phyloP scores from a whole-genome alignment of 495 filamentous ascomycete species.

The Neurospora sp. region DNA sequence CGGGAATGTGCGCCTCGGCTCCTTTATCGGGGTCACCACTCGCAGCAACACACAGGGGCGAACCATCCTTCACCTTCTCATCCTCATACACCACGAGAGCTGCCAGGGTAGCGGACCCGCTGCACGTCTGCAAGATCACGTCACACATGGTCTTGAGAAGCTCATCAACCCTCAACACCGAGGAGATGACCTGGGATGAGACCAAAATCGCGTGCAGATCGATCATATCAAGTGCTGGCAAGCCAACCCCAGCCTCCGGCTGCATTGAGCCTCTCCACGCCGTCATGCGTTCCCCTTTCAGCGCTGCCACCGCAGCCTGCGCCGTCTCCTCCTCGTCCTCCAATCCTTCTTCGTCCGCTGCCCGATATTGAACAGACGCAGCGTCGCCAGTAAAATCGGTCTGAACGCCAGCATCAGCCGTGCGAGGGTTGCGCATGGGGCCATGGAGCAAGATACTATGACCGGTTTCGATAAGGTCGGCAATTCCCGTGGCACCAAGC shows the following conservation, averaged over 20 bases:
- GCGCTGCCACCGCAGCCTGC: slow-evolving; percentile 36
- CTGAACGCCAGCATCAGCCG: slow-evolving; percentile 62
- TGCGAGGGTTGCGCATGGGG: slow-evolving; percentile 47
- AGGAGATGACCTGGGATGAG: slow-evolving; percentile 84
- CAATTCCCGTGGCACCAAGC: slow-evolving; percentile 66
- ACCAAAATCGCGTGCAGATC: slow-evolving; percentile 79
- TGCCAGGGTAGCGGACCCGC: slow-evolving; percentile 63
- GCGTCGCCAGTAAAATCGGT: slow-evolving; percentile 58
- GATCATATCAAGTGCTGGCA: slow-evolving; percentile 65
- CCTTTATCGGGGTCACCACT: slow-evolving; percentile 61
- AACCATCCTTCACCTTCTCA: slow-evolving; percentile 10
- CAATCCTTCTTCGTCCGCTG: slow-evolving; percentile 44
- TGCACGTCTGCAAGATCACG: slow-evolving; percentile 79
- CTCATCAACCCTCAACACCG: slow-evolving; percentile 73
- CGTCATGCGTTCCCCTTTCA: slow-evolving; percentile 52
- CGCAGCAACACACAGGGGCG: slow-evolving; percentile 54
- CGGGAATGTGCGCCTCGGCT: slow-evolving; percentile 49
- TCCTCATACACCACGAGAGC: slow-evolving; percentile 49
- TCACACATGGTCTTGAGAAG: slow-evolving; percentile 83
- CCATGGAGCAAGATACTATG: slow-evolving; percentile 63
- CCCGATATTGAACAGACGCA: slow-evolving; percentile 42
- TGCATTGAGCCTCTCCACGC: slow-evolving; percentile 48
- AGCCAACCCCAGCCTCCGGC: slow-evolving; percentile 36
- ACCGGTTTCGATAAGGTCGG: slow-evolving; percentile 55
- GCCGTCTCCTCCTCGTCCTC: slow-evolving; percentile 44